Conservation (phyloP, 768 basidiomycete genomes). For the Phylloporus arenicola region DNA sequence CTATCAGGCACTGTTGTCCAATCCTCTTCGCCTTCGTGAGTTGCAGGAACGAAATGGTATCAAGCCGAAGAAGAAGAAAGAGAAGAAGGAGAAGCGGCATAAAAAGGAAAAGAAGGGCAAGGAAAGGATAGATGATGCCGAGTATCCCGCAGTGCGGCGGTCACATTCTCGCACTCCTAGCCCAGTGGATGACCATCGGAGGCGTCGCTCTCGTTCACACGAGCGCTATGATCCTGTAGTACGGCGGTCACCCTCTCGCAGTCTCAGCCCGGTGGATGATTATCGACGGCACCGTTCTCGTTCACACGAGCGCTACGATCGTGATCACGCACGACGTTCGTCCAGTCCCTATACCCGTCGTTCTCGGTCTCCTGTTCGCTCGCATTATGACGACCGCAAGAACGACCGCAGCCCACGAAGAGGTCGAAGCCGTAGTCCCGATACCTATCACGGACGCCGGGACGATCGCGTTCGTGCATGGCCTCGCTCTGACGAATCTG, state of each 20-base stretch:
- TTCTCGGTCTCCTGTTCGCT: conserved; percentile 42
- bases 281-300: conserved; percentile 27
- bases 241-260: conserved; percentile 27
- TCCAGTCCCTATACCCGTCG: conserved; percentile 43
- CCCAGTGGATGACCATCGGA: conserved; percentile 24
- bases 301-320: conserved; percentile 26
- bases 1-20: conserved; percentile 78
- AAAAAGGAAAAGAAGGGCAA: conserved; percentile 43
- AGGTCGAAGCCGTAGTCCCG: conserved; percentile 29
- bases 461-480: conserved; percentile 33
- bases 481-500: conserved; percentile 51
- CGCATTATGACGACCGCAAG: conserved; percentile 17
- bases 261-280: conserved; percentile 26
- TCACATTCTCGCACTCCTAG: conserved; percentile 30
- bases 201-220: conserved; percentile 28
- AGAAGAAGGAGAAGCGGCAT: conserved; percentile 49
- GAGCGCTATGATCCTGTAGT: conserved; percentile 18
- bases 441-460: conserved; percentile 12
- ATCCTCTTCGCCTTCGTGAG: conserved; percentile 78
- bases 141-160: conserved; percentile 29
- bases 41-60: conserved; percentile 80
- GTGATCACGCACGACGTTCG: conserved; percentile 33
- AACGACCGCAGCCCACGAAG: conserved; percentile 22
- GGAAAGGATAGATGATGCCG: conserved; percentile 17
- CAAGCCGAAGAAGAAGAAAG: conserved; percentile 71